Evolutionary conservation across 139 green algal genomes (phyloP).

Genomic region (Chlorella sp.): DNA sequence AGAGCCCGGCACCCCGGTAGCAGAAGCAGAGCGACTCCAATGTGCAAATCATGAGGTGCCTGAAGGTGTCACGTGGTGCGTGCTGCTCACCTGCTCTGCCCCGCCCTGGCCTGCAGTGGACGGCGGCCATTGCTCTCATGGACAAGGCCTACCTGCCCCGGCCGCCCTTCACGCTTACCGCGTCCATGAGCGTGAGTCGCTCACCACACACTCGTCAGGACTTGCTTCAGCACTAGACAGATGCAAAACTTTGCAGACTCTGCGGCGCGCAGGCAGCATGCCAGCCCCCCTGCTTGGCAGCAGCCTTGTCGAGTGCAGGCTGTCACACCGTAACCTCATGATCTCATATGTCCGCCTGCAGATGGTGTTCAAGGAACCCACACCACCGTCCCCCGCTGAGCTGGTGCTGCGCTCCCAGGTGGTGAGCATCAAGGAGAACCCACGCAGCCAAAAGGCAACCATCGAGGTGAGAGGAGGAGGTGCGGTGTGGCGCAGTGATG

Average conservation of each 20-base stretch:
- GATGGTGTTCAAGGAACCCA: constrained; percentile 62
- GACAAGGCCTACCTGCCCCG: constrained; percentile 60
- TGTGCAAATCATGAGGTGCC: too few relatives aligned
- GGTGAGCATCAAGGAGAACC: constrained; percentile 33
- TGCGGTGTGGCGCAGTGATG: too few relatives aligned
- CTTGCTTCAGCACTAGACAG: neutral
- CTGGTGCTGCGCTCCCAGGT: constrained; percentile 59
- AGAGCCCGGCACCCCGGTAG: too few relatives aligned
- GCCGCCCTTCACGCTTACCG: constrained; percentile 76
- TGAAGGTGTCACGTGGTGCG: too few relatives aligned
- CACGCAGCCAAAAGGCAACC: constrained; percentile 26
- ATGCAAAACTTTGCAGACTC: neutral
- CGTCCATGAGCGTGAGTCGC: constrained; percentile 54
- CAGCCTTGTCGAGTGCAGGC: too few relatives aligned
- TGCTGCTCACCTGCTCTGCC: neutral
- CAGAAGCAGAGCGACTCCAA: too few relatives aligned
- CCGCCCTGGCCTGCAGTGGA: constrained; percentile 44
- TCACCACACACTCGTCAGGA: neutral
- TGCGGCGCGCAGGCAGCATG: neutral
- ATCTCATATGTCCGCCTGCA: constrained; percentile 12
- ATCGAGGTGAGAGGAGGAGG: constrained; percentile 29
- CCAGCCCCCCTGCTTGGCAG: neutral
- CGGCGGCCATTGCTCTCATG: constrained; percentile 75
- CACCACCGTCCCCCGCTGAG: constrained; percentile 37
- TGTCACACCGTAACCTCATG: neutral